Percentiles rank a stretch among this genome's conserved stretches.
Evolutionary conservation across 1,139 yeast species (phyloP).

Genomic region (Debaryomycetaceae sp.): DNA sequence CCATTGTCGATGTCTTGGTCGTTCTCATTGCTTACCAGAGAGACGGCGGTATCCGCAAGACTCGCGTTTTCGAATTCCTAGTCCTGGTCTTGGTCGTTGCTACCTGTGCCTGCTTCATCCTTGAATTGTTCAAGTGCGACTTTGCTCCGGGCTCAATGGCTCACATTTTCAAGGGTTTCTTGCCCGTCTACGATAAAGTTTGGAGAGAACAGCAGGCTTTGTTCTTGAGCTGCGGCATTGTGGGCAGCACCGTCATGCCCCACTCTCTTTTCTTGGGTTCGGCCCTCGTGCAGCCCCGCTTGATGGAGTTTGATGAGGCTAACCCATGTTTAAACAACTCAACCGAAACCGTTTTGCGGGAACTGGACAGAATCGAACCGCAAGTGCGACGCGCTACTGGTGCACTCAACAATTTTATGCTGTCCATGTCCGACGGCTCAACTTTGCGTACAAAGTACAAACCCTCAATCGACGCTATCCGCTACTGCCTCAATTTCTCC

Average conservation of each 20-base stretch:
- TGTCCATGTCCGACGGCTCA: slow-evolving; percentile 26
- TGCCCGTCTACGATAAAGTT: slow-evolving; percentile 40
- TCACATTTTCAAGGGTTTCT: slow-evolving; percentile 43
- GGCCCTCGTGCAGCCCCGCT: slow-evolving; percentile 64
- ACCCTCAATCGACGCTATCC: slow-evolving; percentile 57
- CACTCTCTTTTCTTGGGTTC: slow-evolving; percentile 69
- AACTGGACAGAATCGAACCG: slow-evolving; percentile 12
- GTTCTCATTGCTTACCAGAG: slow-evolving; percentile 62
- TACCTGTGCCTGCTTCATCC: slow-evolving; percentile 56
- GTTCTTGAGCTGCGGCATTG: slow-evolving; percentile 60
- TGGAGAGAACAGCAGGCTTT: slow-evolving; percentile 48
- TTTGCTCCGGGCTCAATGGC: slow-evolving; percentile 25
- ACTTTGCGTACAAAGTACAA: slow-evolving; percentile 25
- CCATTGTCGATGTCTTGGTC: slow-evolving; percentile 62
- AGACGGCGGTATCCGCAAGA: slow-evolving; percentile 56
- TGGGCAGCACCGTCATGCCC: slow-evolving; percentile 82
- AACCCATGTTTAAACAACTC: slow-evolving; percentile 21
- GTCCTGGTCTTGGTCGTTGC: slow-evolving; percentile 52
- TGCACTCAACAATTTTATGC: slow-evolving; percentile 12
- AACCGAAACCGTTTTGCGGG: slow-evolving; percentile 13
- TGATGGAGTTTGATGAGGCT: slow-evolving; percentile 50
- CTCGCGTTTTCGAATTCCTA: slow-evolving; percentile 55
- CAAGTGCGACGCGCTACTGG: too few species aligned
- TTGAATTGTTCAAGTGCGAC: slow-evolving; percentile 46
- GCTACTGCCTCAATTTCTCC: slow-evolving; percentile 56